Evolutionary conservation across 78 protist genomes (phyloP).

Genomic region (Dictyostelium discoideum): DNA sequence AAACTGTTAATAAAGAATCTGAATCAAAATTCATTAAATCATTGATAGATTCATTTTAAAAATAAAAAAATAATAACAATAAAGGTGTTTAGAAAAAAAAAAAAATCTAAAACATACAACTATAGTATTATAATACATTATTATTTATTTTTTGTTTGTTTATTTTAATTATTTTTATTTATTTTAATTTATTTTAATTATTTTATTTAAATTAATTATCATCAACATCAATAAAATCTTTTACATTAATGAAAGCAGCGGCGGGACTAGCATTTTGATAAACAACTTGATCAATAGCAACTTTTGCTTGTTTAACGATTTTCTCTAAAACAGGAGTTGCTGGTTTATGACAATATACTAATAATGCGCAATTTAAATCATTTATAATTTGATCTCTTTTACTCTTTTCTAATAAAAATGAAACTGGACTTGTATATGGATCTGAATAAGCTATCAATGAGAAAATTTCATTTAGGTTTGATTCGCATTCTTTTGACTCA

Average conservation of each 20-base stretch:
- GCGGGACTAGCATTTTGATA: slow-evolving; percentile 40
- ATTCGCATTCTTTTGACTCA: slow-evolving; percentile 17
- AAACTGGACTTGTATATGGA: slow-evolving; percentile 70
- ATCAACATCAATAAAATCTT: slow-evolving; percentile 46
- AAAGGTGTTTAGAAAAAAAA: background rate
- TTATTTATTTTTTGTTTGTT: no score
- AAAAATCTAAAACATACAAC: background rate
- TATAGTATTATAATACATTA: no score
- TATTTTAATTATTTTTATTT: background rate
- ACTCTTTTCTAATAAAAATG: slow-evolving; percentile 22
- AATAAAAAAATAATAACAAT: background rate
- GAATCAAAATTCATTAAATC: background rate
- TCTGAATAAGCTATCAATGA: slow-evolving; percentile 82
- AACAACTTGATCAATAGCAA: slow-evolving; percentile 41
- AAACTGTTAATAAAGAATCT: background rate
- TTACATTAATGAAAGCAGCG: slow-evolving; percentile 33
- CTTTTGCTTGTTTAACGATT: slow-evolving; percentile 52
- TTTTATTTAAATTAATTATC: background rate
- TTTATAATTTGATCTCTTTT: slow-evolving; percentile 79
- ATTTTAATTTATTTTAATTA: background rate
- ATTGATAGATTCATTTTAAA: slow-evolving; percentile 3
- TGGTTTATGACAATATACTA: slow-evolving; percentile 46
- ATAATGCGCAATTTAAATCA: slow-evolving; percentile 78
- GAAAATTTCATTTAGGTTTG: slow-evolving; percentile 53
- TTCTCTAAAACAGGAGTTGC: slow-evolving; percentile 69